Evolutionary conservation across 805 yeast species (phyloP).

Genomic region (Metschnikowia santaceciliae): DNA sequence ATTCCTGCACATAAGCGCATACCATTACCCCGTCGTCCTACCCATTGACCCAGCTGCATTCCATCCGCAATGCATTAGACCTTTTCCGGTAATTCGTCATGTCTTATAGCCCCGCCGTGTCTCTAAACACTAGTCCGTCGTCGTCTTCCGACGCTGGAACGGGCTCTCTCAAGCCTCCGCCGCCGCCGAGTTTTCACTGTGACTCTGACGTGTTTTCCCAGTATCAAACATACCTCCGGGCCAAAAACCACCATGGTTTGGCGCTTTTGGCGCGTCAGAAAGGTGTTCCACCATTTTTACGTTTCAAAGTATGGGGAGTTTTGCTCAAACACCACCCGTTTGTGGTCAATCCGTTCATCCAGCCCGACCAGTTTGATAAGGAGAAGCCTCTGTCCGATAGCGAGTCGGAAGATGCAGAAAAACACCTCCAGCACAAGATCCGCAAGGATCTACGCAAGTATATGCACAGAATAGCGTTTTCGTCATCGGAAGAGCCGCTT

Average conservation of each 20-base stretch:
- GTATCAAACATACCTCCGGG: constrained; percentile 52
- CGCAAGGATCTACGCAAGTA: constrained; percentile 59
- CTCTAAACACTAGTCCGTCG: neutral
- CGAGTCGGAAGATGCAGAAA: constrained; percentile 19
- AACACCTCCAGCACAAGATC: constrained; percentile 33
- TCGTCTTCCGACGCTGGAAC: constrained; percentile 6
- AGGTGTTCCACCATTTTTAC: constrained; percentile 80
- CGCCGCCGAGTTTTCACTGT: constrained; percentile 26
- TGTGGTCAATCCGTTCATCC: constrained; percentile 69
- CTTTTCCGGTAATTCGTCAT: neutral
- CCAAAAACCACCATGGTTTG: constrained; percentile 66
- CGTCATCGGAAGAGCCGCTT: constrained; percentile 23
- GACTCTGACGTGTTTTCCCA: constrained; percentile 47
- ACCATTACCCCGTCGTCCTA: neutral
- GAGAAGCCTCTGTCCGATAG: constrained; percentile 13
- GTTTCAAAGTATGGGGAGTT: constrained; percentile 83
- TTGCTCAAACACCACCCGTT: constrained; percentile 79
- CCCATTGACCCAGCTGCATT: neutral
- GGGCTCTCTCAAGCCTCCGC: constrained; percentile 4
- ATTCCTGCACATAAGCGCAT: too few relatives aligned
- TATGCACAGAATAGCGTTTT: constrained; percentile 42
- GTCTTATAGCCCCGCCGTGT: neutral
- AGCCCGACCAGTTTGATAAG: constrained; percentile 43
- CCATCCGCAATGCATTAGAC: neutral
- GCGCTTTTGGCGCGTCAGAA: constrained; percentile 77